phyloP scores from a whole-genome alignment of 768 basidiomycete genomes.

The Lentinula boryana region DNA sequence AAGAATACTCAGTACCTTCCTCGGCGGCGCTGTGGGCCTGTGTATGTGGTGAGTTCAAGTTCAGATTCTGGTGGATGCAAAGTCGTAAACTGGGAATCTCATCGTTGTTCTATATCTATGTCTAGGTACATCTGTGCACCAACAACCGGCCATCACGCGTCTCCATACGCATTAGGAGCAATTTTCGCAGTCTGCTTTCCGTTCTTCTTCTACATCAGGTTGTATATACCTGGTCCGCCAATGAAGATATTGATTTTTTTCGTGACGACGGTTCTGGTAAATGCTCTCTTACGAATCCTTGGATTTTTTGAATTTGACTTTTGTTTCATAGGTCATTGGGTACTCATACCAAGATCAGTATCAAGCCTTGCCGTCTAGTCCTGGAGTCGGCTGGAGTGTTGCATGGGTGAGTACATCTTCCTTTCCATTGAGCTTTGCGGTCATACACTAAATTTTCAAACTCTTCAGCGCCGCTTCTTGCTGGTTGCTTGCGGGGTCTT shows the following conservation, averaged over 20 bases:
- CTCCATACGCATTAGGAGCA: constrained; percentile 62
- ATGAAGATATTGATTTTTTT: constrained; percentile 69
- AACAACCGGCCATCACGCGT: constrained; percentile 43
- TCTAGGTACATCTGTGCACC: constrained; percentile 52
- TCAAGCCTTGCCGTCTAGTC: constrained; percentile 38
- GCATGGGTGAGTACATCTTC: constrained; percentile 51
- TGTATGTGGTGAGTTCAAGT: constrained; percentile 51
- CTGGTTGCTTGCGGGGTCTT: constrained; percentile 67
- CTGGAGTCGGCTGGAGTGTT: constrained; percentile 58
- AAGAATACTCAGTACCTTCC: constrained; percentile 59
- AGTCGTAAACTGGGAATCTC: background rate
- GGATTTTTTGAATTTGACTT: background rate
- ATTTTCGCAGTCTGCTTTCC: constrained; percentile 67
- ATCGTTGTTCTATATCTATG: background rate
- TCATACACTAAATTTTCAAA: background rate
- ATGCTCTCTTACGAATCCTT: constrained; percentile 11
- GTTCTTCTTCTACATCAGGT: constrained; percentile 59
- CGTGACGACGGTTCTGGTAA: constrained; percentile 55
- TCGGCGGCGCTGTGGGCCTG: constrained; percentile 57
- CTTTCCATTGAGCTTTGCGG: background rate
- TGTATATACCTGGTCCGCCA: constrained; percentile 70
- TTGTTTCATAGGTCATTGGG: constrained; percentile 50
- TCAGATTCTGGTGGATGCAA: background rate
- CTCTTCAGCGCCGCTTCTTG: constrained; percentile 52
- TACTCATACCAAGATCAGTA: constrained; percentile 67